These are phyloP conservation scores for Tolypocladium nubicola DNA, from an alignment of 2,329 filamentous ascomycete species.

Conservation along the genomic window DNA sequence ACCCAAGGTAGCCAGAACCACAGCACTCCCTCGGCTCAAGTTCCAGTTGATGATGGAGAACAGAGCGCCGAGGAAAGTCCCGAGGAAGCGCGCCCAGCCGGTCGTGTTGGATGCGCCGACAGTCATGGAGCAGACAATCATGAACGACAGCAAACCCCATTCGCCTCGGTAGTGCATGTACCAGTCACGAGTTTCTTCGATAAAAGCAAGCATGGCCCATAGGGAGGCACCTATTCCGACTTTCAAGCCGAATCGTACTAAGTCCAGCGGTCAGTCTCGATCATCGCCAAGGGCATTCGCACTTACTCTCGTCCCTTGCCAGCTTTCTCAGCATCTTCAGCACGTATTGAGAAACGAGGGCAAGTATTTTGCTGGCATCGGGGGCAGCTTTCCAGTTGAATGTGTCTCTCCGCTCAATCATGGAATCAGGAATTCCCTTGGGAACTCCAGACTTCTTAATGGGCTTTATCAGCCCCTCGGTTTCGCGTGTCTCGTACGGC, in stretches of 20 bases:
- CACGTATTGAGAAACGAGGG: constrained; percentile 27
- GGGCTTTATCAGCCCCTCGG: constrained; percentile 22
- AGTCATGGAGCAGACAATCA: constrained; percentile 93
- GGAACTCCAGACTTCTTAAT: constrained; percentile 39
- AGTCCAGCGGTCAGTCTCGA: background rate
- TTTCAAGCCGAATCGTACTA: constrained; percentile 67
- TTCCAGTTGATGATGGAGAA: constrained; percentile 69
- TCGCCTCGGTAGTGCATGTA: constrained; percentile 82
- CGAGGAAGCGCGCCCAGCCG: constrained; percentile 68
- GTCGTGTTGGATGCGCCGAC: constrained; percentile 89
- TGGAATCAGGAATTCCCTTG: constrained; percentile 36
- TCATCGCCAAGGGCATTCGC: too few species aligned
- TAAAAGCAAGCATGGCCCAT: constrained; percentile 75
- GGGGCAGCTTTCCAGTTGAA: constrained; percentile 38
- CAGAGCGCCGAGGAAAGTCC: constrained; percentile 66
- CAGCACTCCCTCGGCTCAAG: constrained; percentile 58
- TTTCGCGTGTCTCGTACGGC: constrained; percentile 19
- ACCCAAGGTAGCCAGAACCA: constrained; percentile 62
- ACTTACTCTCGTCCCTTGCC: constrained; percentile 37
- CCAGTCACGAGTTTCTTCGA: constrained; percentile 59
- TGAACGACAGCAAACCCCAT: constrained; percentile 91
- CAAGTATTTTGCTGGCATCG: constrained; percentile 26
- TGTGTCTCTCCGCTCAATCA: constrained; percentile 34
- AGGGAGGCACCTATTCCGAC: constrained; percentile 77
- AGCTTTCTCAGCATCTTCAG: constrained; percentile 32